Conservation (phyloP, 345 rosid species). For the Crucihimalaya himalaica region DNA sequence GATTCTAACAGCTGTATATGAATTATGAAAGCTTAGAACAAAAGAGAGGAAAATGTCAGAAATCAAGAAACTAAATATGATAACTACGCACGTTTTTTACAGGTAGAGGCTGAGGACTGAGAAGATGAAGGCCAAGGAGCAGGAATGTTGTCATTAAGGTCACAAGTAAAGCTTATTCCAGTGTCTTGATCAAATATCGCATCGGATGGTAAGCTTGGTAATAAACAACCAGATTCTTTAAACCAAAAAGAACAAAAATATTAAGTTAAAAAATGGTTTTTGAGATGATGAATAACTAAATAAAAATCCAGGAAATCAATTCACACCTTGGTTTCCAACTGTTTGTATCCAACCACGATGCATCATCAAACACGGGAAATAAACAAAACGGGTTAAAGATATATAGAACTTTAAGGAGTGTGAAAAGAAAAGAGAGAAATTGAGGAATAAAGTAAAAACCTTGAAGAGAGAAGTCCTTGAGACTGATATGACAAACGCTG, state of each 20-base stretch:
- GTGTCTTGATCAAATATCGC: slow-evolving; percentile 76
- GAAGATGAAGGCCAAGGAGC: slow-evolving; percentile 85
- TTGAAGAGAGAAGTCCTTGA: slow-evolving; percentile 97
- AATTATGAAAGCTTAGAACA: not conserved
- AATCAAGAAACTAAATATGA: not conserved
- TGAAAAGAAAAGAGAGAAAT: not conserved
- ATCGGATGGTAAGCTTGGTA: slow-evolving; percentile 96
- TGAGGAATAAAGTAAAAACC: slow-evolving; percentile 49
- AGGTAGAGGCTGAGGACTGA: slow-evolving; percentile 61
- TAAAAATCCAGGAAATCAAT: not conserved
- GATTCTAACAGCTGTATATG: slow-evolving; percentile 67
- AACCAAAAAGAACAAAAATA: slow-evolving; percentile 11
- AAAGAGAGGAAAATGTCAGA: not conserved
- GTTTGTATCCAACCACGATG: slow-evolving; percentile 35
- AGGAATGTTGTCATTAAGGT: slow-evolving; percentile 93
- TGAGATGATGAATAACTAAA: not conserved
- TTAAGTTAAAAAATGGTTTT: slow-evolving; percentile 8
- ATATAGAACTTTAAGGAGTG: not conserved
- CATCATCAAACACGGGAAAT: not conserved
- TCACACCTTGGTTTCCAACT: slow-evolving; percentile 73
- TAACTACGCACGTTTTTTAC: slow-evolving; percentile 66
- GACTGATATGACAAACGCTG: slow-evolving; percentile 78
- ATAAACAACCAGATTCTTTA: slow-evolving; percentile 85
- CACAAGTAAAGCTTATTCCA: slow-evolving; percentile 93
- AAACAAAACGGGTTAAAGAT: not conserved